Evolutionary conservation across 164 flowering plant genomes (phyloP), one percentile per base, ranked within the genome.

Genomic region (Tetrastigma voinierianum): DNA sequence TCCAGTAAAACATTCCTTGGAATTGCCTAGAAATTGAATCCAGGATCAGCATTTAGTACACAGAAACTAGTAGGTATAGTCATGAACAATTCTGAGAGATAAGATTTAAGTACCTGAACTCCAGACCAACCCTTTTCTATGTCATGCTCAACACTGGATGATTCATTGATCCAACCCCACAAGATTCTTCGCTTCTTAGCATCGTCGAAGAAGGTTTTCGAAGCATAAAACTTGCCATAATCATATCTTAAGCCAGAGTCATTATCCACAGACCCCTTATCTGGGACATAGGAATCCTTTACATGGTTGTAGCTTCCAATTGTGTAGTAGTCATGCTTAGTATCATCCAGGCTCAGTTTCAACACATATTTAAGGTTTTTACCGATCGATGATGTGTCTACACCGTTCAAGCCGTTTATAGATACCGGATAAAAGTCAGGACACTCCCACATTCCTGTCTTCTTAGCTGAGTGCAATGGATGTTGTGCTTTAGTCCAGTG

Each of bases 401-500:
- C 53, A 0, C 89, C 95, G 6, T 9, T 19, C 0, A 11, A 15
- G 21, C 76, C 51, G 3, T 54, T 51, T 17, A 19, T 54, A 0
- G 67, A 58, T 2, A 90, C 93, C 0, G 96, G 96, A 68, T 59
- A 88, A 64, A 90, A 86, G 70, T 90, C 93, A 0, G 91, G 90
- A 65, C 93, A 90, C 62, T 90, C 96, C 96, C 96, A 88, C 89
- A 86, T 87, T 54, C 91, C 91, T 1, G 80, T 82, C 7, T 21
- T 55, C 0, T 60, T 23, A 0, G 65, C 68, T 0, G 85, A 82
- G 65, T 86, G 81, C 0, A 88, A 64, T 1, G 87, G 86, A 19
- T 80, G 66, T 40, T 76, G 11, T 1, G 83, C 61, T 54, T 71
- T 51, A 0, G 13, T 69, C 93, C 91, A 90, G 4, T 70, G 40